Conservation (phyloP, 2,329 filamentous ascomycete species). For the Aureobasidium sp. region DNA sequence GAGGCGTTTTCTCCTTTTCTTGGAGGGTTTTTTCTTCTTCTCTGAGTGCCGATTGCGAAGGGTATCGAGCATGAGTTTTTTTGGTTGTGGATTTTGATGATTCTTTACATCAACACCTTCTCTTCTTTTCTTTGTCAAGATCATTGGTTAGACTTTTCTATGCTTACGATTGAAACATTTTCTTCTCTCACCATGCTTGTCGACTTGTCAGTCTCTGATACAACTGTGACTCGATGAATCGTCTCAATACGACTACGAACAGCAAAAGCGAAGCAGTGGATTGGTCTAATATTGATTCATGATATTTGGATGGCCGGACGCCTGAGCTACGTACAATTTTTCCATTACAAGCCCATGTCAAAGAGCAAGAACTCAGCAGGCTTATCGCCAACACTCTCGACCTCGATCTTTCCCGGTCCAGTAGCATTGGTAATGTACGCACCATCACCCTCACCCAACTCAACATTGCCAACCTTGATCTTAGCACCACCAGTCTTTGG, state of each 20-base stretch:
- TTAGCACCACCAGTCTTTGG: constrained; percentile 63
- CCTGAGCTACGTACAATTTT: background rate
- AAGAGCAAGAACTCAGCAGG: constrained; percentile 41
- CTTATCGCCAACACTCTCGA: constrained; percentile 39
- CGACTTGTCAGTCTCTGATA: no score
- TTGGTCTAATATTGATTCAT: no score
- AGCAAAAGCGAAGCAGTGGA: no score
- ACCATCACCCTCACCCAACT: constrained; percentile 70
- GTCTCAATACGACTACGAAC: no score
- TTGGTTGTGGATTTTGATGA: background rate
- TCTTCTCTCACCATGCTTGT: background rate
- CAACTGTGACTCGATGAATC: no score
- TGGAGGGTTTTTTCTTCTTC: background rate
- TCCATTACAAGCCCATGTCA: constrained; percentile 33
- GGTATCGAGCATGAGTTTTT: no score
- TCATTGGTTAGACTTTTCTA: background rate
- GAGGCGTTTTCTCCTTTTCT: background rate
- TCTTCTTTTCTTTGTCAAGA: background rate
- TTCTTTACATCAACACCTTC: background rate
- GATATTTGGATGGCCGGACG: no score
- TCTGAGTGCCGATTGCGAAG: background rate
- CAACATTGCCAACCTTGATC: constrained; percentile 58
- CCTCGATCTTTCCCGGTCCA: constrained; percentile 35
- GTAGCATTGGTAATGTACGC: constrained; percentile 55
- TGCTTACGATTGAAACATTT: background rate